Conservation (phyloP, 2,329 filamentous ascomycete species). For the Penicillium sp. region DNA sequence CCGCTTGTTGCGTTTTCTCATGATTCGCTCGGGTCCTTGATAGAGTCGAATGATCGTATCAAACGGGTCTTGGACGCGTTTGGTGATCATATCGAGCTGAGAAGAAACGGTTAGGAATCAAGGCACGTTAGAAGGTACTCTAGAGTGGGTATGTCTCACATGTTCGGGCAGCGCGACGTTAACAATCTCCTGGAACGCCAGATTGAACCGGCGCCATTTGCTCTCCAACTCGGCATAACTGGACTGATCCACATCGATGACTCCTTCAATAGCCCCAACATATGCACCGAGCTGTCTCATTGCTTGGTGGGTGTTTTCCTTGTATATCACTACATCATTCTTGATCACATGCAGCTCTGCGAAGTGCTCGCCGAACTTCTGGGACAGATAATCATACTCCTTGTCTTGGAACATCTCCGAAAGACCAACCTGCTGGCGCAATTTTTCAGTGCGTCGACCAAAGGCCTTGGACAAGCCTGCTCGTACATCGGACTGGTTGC, state of each 20-base stretch:
- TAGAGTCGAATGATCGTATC: constrained; percentile 83
- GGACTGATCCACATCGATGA: constrained; percentile 71
- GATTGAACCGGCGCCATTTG: constrained; percentile 91
- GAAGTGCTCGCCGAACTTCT: constrained; percentile 90
- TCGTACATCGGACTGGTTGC: constrained; percentile 85
- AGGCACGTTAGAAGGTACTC: not conserved
- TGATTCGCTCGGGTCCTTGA: constrained; percentile 80
- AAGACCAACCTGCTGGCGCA: constrained; percentile 71
- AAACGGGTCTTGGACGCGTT: constrained; percentile 83
- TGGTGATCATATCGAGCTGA: constrained; percentile 68
- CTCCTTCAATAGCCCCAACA: constrained; percentile 78
- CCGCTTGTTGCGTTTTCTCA: constrained; percentile 94
- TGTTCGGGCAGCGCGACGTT: constrained; percentile 82
- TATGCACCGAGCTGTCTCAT: constrained; percentile 81
- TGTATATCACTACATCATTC: constrained; percentile 91
- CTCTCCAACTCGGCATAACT: constrained; percentile 83
- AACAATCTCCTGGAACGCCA: constrained; percentile 83
- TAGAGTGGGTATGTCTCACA: constrained; percentile 51
- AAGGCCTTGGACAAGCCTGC: constrained; percentile 87
- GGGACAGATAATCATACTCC: constrained; percentile 77
- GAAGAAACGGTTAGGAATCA: constrained; percentile 10
- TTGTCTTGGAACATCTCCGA: constrained; percentile 74
- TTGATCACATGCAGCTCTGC: constrained; percentile 89
- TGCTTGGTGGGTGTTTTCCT: constrained; percentile 76
- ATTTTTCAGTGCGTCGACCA: constrained; percentile 82